These are phyloP conservation scores for Tetrapisispora phaffii DNA, from an alignment of 805 yeast species.

Conservation along the genomic window DNA sequence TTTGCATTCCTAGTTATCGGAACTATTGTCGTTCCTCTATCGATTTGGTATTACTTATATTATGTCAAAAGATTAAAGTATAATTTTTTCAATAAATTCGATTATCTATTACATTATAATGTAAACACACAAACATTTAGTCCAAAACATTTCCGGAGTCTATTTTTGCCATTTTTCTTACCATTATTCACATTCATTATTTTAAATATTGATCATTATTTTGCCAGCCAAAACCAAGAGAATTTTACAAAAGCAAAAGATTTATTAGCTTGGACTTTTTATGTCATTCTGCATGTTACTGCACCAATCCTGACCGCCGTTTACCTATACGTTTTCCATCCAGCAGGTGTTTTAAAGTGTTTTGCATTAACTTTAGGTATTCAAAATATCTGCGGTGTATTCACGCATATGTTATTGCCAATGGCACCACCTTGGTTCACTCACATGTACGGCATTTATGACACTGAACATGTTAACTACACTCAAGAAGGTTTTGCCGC, in stretches of 20 bases:
- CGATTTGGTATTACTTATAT: constrained; percentile 23
- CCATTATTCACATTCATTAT: constrained; percentile 34
- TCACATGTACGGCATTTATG: constrained; percentile 48
- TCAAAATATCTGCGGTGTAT: constrained; percentile 50
- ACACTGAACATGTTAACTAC: constrained; percentile 40
- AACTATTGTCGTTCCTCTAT: constrained; percentile 15
- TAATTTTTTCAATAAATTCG: constrained; percentile 21
- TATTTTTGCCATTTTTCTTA: constrained; percentile 30
- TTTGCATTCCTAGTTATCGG: constrained; percentile 9
- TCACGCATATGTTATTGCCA: constrained; percentile 54
- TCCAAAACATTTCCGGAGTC: constrained; percentile 12
- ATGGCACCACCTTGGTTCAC: constrained; percentile 72
- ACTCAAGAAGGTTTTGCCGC: constrained; percentile 63
- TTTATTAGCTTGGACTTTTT: constrained; percentile 49
- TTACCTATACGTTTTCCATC: constrained; percentile 56
- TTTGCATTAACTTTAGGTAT: constrained; percentile 48
- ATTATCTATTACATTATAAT: constrained; percentile 14
- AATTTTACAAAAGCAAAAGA: constrained; percentile 39
- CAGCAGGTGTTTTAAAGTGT: constrained; percentile 49
- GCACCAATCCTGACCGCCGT: constrained; percentile 53
- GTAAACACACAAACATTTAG: constrained; percentile 4
- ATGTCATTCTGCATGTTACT: constrained; percentile 51
- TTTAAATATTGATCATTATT: constrained; percentile 37
- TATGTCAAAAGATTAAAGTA: constrained; percentile 12
- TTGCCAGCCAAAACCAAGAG: constrained; percentile 30